Conservation (phyloP, 129 eudicot species). For the Flaveria brownii region DNA sequence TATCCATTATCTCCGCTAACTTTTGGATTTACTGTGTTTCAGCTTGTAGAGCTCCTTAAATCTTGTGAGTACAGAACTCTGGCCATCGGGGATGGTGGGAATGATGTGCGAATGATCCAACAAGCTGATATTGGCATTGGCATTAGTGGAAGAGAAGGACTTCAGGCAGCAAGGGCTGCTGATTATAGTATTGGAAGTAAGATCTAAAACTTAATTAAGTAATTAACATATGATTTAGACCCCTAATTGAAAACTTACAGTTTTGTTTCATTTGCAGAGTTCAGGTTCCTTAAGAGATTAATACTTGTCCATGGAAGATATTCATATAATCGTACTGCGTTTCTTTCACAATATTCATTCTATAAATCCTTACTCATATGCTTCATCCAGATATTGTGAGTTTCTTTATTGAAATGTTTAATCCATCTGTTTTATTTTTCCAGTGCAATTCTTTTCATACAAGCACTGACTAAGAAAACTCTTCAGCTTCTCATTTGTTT, state of each 20-base stretch:
- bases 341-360: slow-evolving; percentile 92
- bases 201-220: slow-evolving; percentile 30
- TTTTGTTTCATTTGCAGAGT: slow-evolving; percentile 62
- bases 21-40: slow-evolving; percentile 18
- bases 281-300: slow-evolving; percentile 83
- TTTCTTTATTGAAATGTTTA: slow-evolving; percentile 20
- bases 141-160: slow-evolving; percentile 97
- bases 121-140: slow-evolving; percentile 99
- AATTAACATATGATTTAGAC: not conserved
- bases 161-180: slow-evolving; percentile 99
- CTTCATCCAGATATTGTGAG: slow-evolving; percentile 97
- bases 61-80: slow-evolving; percentile 90
- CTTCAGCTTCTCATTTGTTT: slow-evolving; percentile 88
- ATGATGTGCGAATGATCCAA: slow-evolving; percentile 99
- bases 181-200: slow-evolving; percentile 98
- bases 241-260: not conserved
- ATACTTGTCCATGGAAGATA: slow-evolving; percentile 98
- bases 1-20: not conserved
- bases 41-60: slow-evolving; percentile 93
- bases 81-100: slow-evolving; percentile 99
- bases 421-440: not conserved
- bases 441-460: not conserved
- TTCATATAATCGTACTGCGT: slow-evolving; percentile 95
- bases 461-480: slow-evolving; percentile 34
- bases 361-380: slow-evolving; percentile 88